Percentiles rank a stretch among this genome's conserved stretches.
Conservation (phyloP, 352 stramenopile genomes). For the Phytophthora tentaculata region DNA sequence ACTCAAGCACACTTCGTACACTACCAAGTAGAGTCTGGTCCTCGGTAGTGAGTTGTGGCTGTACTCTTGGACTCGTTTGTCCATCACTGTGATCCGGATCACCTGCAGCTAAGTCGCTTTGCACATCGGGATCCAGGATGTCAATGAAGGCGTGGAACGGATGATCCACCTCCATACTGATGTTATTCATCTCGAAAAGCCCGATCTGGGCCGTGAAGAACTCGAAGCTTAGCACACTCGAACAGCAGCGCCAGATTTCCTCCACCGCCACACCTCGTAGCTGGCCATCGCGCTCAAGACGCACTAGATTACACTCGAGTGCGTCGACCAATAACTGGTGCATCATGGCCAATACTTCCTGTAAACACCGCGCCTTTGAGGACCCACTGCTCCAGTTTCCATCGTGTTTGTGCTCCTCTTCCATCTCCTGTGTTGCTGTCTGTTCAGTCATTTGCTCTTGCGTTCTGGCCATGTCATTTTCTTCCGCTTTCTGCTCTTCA, state of each 20-base stretch:
- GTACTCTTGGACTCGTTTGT: conserved; percentile 19
- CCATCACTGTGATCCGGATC: conserved; percentile 15
- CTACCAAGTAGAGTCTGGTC: conserved; percentile 43
- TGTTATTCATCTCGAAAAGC: conserved; percentile 98
- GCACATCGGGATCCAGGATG: conserved; percentile 65
- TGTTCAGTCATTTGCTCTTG: not conserved
- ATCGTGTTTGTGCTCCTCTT: conserved; percentile 25
- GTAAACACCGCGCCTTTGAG: conserved; percentile 51
- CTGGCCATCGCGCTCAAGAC: conserved; percentile 67
- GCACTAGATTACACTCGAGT: conserved; percentile 72
- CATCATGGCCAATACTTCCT: conserved; percentile 67
- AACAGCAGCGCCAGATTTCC: conserved; percentile 67
- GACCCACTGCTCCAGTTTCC: conserved; percentile 14
- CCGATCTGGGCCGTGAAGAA: conserved; percentile 92
- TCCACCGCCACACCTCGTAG: conserved; percentile 60
- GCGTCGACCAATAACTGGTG: conserved; percentile 71
- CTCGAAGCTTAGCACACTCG: conserved; percentile 77
- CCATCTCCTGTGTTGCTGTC: conserved; percentile 1
- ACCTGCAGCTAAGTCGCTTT: conserved; percentile 31
- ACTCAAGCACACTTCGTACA: conserved; percentile 53
- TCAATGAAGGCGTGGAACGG: conserved; percentile 76
- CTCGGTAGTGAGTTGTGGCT: conserved; percentile 31
- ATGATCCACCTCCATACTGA: conserved; percentile 92
- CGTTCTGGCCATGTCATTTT: not conserved
- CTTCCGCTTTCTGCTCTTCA: conserved; percentile 15